Conservation (phyloP, 2,329 filamentous ascomycete species). For the Ceratocystis cacaofunesta region DNA sequence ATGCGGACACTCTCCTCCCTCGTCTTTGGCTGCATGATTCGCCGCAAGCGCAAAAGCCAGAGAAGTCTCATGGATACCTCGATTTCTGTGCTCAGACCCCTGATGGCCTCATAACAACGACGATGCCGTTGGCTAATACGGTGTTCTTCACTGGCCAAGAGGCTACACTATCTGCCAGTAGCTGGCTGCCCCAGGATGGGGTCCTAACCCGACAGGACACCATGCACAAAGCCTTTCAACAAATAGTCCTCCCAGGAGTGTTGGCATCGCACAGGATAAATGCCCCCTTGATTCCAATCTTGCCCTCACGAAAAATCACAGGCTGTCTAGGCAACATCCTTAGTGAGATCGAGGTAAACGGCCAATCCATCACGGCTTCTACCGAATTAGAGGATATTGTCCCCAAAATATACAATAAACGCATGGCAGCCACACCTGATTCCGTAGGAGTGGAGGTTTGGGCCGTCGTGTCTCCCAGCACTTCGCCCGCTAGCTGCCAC, state of each 20-base stretch:
- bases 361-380: slow-evolving; percentile 44
- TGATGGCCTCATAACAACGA: slow-evolving; percentile 25
- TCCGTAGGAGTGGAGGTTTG: slow-evolving; percentile 49
- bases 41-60: slow-evolving; percentile 6
- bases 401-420: slow-evolving; percentile 38
- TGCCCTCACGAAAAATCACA: slow-evolving; percentile 44
- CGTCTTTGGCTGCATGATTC: slow-evolving; percentile 5
- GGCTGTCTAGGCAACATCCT: slow-evolving; percentile 68
- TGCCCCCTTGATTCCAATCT: slow-evolving; percentile 46
- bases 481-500: slow-evolving; percentile 29
- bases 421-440: slow-evolving; percentile 20
- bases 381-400: slow-evolving; percentile 55
- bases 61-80: slow-evolving; percentile 12
- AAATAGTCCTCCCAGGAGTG: slow-evolving; percentile 21
- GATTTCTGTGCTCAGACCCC: slow-evolving; percentile 3
- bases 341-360: slow-evolving; percentile 41
- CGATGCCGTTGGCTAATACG: slow-evolving; percentile 60
- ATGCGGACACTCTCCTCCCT: slow-evolving; percentile 10
- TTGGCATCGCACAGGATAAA: slow-evolving; percentile 17
- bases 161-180: slow-evolving; percentile 39
- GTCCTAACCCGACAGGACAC: slow-evolving; percentile 20
- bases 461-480: slow-evolving; percentile 37
- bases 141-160: slow-evolving; percentile 55
- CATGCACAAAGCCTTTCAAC: slow-evolving; percentile 29
- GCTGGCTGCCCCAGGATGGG: slow-evolving; percentile 17